phyloP scores from a whole-genome alignment of 345 rosid genomes.

The Boechera divaricarpa region DNA sequence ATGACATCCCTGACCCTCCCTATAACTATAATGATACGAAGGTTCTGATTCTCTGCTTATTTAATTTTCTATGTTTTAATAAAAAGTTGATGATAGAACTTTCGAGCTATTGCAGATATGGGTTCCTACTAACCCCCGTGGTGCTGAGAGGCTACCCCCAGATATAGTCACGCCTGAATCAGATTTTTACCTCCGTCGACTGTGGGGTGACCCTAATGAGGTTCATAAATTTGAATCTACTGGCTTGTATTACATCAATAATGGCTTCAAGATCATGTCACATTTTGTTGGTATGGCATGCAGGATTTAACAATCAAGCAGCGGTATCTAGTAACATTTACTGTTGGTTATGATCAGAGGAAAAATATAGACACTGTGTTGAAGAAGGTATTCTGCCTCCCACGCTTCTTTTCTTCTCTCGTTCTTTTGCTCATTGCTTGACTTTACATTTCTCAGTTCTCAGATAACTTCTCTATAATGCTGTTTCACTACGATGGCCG shows the following conservation, averaged over 20 bases:
- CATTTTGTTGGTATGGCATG: conserved; percentile 38
- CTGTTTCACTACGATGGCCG: conserved; percentile 94
- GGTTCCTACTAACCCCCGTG: conserved; percentile 91
- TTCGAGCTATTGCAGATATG: conserved; percentile 63
- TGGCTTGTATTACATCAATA: background rate
- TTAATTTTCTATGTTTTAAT: background rate
- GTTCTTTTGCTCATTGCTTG: conserved; percentile 22
- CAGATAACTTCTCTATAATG: conserved; percentile 85
- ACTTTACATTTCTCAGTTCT: conserved; percentile 62
- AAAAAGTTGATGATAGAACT: background rate
- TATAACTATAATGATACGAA: conserved; percentile 50
- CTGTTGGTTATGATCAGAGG: conserved; percentile 86
- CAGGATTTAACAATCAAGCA: conserved; percentile 73
- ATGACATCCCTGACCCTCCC: conserved; percentile 40
- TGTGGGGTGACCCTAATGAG: conserved; percentile 88
- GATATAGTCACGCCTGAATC: conserved; percentile 78
- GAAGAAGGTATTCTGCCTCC: conserved; percentile 61
- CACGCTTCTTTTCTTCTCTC: conserved; percentile 3
- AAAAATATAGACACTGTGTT: conserved; percentile 79
- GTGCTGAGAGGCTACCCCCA: conserved; percentile 91
- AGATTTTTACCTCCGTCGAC: conserved; percentile 73
- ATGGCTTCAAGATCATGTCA: conserved; percentile 21
- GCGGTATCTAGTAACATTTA: conserved; percentile 85
- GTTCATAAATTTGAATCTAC: conserved; percentile 45
- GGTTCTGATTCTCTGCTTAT: conserved; percentile 49